Conservation (phyloP, 73 alveolate genomes). For the Blepharisma stoltei region DNA sequence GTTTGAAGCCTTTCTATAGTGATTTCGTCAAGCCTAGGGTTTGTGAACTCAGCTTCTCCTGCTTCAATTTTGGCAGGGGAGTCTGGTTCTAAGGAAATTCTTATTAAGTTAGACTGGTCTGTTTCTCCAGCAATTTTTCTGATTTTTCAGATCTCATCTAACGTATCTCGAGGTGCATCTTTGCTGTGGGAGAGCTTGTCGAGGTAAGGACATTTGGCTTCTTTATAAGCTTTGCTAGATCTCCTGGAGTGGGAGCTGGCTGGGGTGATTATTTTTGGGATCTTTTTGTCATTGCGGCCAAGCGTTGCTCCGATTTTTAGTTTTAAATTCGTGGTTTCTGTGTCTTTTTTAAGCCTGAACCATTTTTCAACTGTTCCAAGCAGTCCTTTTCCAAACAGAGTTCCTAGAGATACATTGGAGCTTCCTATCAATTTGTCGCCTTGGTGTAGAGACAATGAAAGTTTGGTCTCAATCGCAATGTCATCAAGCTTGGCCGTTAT, state of each 20-base stretch:
- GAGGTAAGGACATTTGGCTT: constrained; percentile 8
- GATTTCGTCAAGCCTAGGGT: background rate
- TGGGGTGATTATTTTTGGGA: background rate
- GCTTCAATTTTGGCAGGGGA: background rate
- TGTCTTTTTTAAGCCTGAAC: constrained; percentile 6
- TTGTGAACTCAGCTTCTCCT: background rate
- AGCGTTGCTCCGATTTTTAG: background rate
- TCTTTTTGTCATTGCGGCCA: background rate
- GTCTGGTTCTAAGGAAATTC: constrained; percentile 15
- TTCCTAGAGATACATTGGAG: constrained; percentile 7
- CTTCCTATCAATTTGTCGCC: background rate
- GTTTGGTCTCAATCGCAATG: background rate
- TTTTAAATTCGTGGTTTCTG: background rate
- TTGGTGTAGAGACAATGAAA: background rate
- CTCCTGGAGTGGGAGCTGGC: background rate
- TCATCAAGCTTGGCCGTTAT: background rate
- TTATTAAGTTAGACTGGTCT: background rate
- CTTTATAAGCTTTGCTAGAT: background rate
- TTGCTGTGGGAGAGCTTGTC: background rate
- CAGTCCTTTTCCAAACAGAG: background rate
- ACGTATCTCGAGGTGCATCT: background rate
- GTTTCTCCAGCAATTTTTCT: background rate
- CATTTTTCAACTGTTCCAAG: background rate
- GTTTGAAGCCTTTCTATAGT: background rate
- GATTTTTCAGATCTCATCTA: background rate